Percentiles rank a stretch among this genome's conserved stretches.
phyloP scores from a whole-genome alignment of 192 early-diverging fungal species.

The Coemansia sp. region DNA sequence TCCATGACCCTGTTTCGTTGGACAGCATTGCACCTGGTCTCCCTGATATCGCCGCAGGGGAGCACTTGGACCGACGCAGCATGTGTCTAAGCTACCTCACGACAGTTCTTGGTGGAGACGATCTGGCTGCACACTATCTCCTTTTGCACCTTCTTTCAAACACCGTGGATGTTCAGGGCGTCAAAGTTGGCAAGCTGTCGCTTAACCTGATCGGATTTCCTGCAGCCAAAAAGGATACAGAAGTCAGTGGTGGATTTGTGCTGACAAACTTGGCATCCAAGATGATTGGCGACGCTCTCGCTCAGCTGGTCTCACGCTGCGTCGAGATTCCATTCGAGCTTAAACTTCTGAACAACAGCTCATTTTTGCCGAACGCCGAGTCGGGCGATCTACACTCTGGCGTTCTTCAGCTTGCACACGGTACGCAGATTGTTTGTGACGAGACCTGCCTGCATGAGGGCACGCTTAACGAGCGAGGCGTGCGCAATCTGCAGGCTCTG shows the following conservation, averaged over 20 bases:
- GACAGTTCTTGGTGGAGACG: constrained; percentile 59
- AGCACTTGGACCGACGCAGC: constrained; percentile 17
- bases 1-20: constrained; percentile 7
- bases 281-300: constrained; percentile 38
- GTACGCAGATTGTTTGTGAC: constrained; percentile 63
- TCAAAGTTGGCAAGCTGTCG: constrained; percentile 66
- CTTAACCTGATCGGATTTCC: constrained; percentile 64
- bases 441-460: constrained; percentile 72
- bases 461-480: constrained; percentile 61
- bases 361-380: constrained; percentile 59
- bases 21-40: constrained; percentile 15
- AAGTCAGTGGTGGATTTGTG: constrained; percentile 12
- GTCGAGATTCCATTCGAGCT: constrained; percentile 65
- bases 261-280: constrained; percentile 31
- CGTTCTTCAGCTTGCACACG: constrained; percentile 60
- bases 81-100: constrained; percentile 55
- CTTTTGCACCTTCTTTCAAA: constrained; percentile 66
- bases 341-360: constrained; percentile 56
- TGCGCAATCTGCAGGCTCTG: constrained; percentile 69
- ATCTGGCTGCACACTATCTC: constrained; percentile 65
- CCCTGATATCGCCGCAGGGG: constrained; percentile 2
- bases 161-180: constrained; percentile 36
- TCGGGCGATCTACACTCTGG: constrained; percentile 58
- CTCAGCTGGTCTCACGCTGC: constrained; percentile 54
- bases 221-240: not conserved